A percentile compares a stretch with the other conserved stretches of the same genome.
Evolutionary conservation across 2,329 filamentous ascomycete genomes (phyloP).

Genomic region (Pseudogymnoascus sp.): DNA sequence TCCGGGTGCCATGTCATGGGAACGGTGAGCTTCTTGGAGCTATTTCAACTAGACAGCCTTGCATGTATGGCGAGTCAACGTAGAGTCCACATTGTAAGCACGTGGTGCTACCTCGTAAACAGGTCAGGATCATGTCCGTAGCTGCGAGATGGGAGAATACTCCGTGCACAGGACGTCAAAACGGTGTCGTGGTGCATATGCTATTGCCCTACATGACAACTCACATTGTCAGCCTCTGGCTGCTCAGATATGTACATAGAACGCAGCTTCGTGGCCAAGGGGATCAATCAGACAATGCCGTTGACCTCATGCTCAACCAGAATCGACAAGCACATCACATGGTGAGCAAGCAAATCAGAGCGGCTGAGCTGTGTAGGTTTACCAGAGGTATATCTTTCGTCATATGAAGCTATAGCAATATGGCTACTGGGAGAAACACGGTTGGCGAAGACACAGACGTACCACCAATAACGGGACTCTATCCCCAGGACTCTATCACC

Average conservation of each 20-base stretch:
- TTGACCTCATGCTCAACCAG: constrained; percentile 43
- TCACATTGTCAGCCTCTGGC: not conserved
- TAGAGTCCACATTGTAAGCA: not conserved
- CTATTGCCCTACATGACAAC: not conserved
- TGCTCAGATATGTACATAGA: not conserved
- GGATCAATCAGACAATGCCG: constrained; percentile 37
- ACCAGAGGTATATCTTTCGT: constrained; percentile 34
- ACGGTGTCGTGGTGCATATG: not conserved
- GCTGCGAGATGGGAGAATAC: not conserved
- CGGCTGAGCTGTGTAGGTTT: constrained; percentile 43
- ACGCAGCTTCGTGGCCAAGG: not conserved
- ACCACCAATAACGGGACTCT: not conserved
- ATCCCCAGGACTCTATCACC: constrained; percentile 13
- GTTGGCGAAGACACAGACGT: not conserved
- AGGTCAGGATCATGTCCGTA: not conserved
- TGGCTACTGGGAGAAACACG: constrained; percentile 19
- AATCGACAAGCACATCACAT: constrained; percentile 14
- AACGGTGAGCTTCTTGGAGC: not conserved
- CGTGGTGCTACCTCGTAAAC: not conserved
- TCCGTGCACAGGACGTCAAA: not conserved
- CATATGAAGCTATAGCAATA: constrained; percentile 7
- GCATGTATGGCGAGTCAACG: not conserved
- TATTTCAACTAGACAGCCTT: not conserved
- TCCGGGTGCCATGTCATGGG: not conserved
- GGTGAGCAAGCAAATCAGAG: constrained; percentile 24